phyloP scores from a whole-genome alignment of 2,329 filamentous ascomycete species.

The Rhinocladiella similis region DNA sequence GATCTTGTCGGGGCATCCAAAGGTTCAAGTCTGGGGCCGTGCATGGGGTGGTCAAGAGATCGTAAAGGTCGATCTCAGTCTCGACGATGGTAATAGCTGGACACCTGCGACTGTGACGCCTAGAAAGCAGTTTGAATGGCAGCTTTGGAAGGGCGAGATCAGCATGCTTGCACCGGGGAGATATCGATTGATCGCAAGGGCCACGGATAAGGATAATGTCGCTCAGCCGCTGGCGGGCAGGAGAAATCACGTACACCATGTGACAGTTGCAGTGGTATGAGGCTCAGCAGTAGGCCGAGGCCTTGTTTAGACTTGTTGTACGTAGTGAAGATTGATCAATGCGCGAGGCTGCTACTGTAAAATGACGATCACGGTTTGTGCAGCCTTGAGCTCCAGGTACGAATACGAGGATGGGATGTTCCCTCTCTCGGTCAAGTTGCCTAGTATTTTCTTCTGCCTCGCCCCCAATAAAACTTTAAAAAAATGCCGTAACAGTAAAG shows the following conservation, averaged over 20 bases:
- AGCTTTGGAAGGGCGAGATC: conserved; percentile 14
- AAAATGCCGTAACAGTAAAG: no score
- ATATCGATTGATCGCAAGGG: conserved; percentile 17
- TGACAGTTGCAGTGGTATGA: conserved; percentile 9
- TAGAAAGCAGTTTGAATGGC: conserved; percentile 23
- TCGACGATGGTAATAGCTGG: conserved; percentile 15
- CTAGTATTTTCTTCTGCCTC: no score
- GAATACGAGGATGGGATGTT: no score
- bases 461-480: no score
- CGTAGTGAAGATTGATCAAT: no score
- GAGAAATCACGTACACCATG: conserved; percentile 26
- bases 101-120: not conserved
- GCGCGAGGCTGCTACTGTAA: no score
- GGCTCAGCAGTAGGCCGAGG: not conserved
- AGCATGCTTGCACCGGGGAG: conserved; percentile 11
- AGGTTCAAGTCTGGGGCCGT: conserved; percentile 18
- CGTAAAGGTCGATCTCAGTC: conserved; percentile 19
- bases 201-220: conserved; percentile 12
- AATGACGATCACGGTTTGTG: no score
- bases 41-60: conserved; percentile 25
- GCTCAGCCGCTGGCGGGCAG: conserved; percentile 21
- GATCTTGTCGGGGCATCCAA: conserved; percentile 3
- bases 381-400: no score
- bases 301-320: no score
- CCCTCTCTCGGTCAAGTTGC: no score